Percentiles rank a stretch among this genome's conserved stretches.
phyloP scores from a whole-genome alignment of 106 monocot genomes.

The Platanthera guangdongensis region DNA sequence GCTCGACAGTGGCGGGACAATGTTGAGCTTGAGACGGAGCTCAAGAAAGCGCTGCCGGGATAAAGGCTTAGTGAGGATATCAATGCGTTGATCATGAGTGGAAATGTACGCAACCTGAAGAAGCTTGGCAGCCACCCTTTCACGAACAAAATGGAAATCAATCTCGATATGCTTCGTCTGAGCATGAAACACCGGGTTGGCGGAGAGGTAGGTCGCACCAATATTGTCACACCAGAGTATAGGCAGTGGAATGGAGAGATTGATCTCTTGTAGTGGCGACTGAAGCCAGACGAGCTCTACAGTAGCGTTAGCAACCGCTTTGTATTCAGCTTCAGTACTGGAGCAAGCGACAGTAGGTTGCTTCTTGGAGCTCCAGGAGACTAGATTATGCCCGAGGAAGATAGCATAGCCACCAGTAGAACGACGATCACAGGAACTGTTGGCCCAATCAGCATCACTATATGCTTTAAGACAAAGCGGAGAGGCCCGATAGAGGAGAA shows the following conservation, averaged over 20 bases:
- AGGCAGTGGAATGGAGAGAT: not conserved
- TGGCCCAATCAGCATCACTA: too few relatives aligned
- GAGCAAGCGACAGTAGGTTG: not conserved
- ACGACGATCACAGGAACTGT: too few relatives aligned
- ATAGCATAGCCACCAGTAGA: too few relatives aligned
- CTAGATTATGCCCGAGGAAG: slow-evolving; percentile 1
- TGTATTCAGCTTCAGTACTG: too few relatives aligned
- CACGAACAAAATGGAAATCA: slow-evolving; percentile 13
- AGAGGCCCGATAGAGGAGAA: too few relatives aligned
- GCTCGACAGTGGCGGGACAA: not conserved
- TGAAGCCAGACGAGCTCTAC: slow-evolving; percentile 1
- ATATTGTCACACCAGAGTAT: slow-evolving; percentile 10
- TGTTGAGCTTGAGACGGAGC: not conserved
- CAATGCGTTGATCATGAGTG: slow-evolving; percentile 2
- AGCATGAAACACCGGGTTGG: slow-evolving; percentile 12
- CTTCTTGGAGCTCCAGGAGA: slow-evolving; percentile 10
- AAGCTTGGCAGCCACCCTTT: not conserved
- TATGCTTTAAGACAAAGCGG: too few relatives aligned
- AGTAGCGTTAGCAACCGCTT: not conserved
- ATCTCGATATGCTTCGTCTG: slow-evolving; percentile 8
- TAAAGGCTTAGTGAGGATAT: not conserved
- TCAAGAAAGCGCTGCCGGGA: not conserved
- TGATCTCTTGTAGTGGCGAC: not conserved
- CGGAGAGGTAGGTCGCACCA: not conserved
- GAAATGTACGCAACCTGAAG: not conserved